Evolutionary conservation across 768 basidiomycete species (phyloP), one percentile per base, ranked within the genome.

Genomic region (Serendipita sp.): DNA sequence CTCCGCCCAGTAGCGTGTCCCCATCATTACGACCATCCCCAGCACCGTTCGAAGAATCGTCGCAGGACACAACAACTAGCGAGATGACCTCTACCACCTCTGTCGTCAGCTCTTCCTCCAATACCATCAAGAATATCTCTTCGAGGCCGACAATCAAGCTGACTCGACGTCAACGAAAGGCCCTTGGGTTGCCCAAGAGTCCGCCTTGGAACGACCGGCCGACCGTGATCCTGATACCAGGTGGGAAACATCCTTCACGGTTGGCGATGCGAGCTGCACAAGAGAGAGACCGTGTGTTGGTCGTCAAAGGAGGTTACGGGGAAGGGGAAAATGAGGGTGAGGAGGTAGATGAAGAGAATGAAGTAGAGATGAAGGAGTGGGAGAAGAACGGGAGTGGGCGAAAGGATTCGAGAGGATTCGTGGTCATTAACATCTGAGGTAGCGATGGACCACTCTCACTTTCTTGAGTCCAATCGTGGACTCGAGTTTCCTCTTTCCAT

Each of bases 331-430:
- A 41, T 41, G 38, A 77, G 74, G 48, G 48, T 53, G 30, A 3
- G 30, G 28, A 15, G 34, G 24, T 10, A 3, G 35, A 45, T 13
- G 81, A 80, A 10, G 32, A 5, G 48, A 16, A n/a, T 32, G 64
- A 35, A 7, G 67, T 63, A 10, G 68, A 48, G 2, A 8, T 41
- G n/a, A 46, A 62, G 44, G 67, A 68, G 71, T 88, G 87, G 86
- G 76, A 74, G 70, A 78, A 74, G 72, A 89, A 86, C 73, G 86
- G 86, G 67, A 80, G 81, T 37, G 87, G 86, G 62, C 76, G 86
- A 70, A 72, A 89, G 66, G 87, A 89, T 72, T 86, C 89, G 63
- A 77, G 87, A 63, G 87, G 87, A 63, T 89, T 89, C 73, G 76
- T 86, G 68, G 88, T 89, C 75, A 72, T 89, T 73, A 86, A 81